Evolutionary conservation across 108 stramenopile genomes (phyloP), one percentile per base, ranked within the genome.

Genomic region (Nannochloropsis gaditana): DNA sequence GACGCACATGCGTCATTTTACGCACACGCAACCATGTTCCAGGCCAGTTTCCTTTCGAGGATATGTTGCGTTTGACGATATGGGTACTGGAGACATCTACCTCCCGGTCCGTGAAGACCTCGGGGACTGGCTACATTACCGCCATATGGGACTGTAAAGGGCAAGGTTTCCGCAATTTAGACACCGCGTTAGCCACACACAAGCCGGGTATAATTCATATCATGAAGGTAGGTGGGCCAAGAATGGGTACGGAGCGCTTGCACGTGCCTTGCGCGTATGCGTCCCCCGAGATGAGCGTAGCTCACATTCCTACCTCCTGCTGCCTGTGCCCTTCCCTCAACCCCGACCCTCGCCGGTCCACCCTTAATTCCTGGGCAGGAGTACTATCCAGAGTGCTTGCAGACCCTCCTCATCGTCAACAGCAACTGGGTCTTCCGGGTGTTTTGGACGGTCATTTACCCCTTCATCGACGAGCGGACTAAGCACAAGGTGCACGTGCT

Each of bases 361-460:
- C 59, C 59, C 15, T 31, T 31, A 31, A 31, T 31, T 31, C 31
- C 31, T 31, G 31, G 0, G 2, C 59, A 73, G 59, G 59, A 73
- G 19, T 73, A 73, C 59, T 73, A 73, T n/a, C 59, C 59, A n/a
- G 59, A 73, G 8, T 73, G 59, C 59, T n/a, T 73, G 59, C 59
- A 73, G 59, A n/a, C 59, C 59, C 59, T 73, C 2, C 59, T 73
- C 59, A 73, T 73, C 59, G 59, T 73, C 59, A 73, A 73, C 59
- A 73, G 59, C 59, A 73, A 73, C 6, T n/a, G 15, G 59, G n/a
- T 73, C 15, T 73, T 73, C 59, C 59, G 59, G 3, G n/a, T 73
- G 19, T 73, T 73, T 2, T 73, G 59, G 59, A 73, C 15, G 5
- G n/a, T 73, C 4, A 73, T 73, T 8, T 73, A 73, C 59, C 59